Percentiles rank a stretch among this genome's conserved stretches.
Evolutionary conservation across 768 basidiomycete genomes (phyloP).

Genomic region (Leucocoprinus birnbaumii): DNA sequence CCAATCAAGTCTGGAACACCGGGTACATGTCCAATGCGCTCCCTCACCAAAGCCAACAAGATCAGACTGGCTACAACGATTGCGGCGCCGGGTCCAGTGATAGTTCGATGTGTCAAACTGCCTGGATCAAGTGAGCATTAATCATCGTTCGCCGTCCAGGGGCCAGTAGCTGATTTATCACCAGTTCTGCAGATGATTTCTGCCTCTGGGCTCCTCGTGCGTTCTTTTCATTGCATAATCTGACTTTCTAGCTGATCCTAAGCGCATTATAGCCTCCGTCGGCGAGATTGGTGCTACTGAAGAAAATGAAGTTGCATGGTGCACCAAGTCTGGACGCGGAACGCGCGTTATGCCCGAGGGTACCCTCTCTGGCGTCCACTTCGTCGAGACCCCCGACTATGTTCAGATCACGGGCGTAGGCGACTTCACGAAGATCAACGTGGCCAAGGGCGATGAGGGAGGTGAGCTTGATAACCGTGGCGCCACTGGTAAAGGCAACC

Average conservation of each 20-base stretch:
- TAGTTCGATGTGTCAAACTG: conserved; percentile 57
- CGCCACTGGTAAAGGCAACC: conserved; percentile 57
- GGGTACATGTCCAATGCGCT: conserved; percentile 41
- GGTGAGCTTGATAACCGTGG: conserved; percentile 79
- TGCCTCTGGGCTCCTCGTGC: conserved; percentile 65
- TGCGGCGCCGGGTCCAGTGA: conserved; percentile 61
- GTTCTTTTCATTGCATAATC: conserved; percentile 11
- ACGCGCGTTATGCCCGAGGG: conserved; percentile 71
- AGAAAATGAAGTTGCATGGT: conserved; percentile 69
- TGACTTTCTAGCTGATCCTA: not conserved
- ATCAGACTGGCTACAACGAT: conserved; percentile 64
- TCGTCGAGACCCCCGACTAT: conserved; percentile 63
- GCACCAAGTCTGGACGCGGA: conserved; percentile 70
- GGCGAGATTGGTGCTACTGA: conserved; percentile 68
- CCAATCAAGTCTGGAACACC: conserved; percentile 52
- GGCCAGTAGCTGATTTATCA: not conserved
- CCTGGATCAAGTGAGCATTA: not conserved
- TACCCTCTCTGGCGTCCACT: conserved; percentile 65
- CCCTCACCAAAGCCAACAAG: conserved; percentile 50
- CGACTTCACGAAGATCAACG: conserved; percentile 67
- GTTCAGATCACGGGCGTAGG: conserved; percentile 62
- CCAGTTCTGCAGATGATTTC: conserved; percentile 61
- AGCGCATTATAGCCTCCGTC: conserved; percentile 25
- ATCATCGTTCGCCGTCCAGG: conserved; percentile 17
- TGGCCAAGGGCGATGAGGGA: conserved; percentile 47